Evolutionary conservation across 23 red algal species (phyloP), one percentile per base, ranked within the genome.

Genomic region (Gracilaria gracilis): DNA sequence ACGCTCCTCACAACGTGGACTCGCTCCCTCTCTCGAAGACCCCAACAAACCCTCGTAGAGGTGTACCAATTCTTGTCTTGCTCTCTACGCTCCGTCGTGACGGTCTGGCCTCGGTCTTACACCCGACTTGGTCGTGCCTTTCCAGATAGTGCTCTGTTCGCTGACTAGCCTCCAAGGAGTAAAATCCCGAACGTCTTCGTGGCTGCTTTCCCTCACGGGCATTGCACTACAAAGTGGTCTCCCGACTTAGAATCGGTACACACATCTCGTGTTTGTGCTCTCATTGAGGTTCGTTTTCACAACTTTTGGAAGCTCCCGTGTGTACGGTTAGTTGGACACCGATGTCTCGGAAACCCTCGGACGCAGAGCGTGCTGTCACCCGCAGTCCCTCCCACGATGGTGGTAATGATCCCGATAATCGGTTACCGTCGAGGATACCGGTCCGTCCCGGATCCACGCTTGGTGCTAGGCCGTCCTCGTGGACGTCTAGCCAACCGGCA

Each of bases 181-280:
- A 20, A 55, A 2, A 55, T 62, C 28, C 44, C 67, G 67, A 42
- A 73, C 67, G 67, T 42, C 31, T 42, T 73, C 24, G 20, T 73
- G 35, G 67, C 44, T 1, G n/a, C 23, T 44, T 73, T 4, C 67
- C 21, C 33, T 73, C 15, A 1, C 4, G 21, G 35, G 35, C 34
- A 73, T 73, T 73, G 35, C 67, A 73, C 67, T 73, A 40, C 67
- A 73, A 73, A 44, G 34, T 73, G 67, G 67, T 73, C 67, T 73
- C 36, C 38, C 20, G 31, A 73, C 35, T 24, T 73, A 73, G 34
- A 73, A 24, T 23, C 17, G 59, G 59, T 62, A 31, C 3, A 31
- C 35, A 9, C 13, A 23, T 20, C 4, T 73, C 27, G 27, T 11
- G 34, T 11, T 40, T 24, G 17, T 42, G 5, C 21, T 35, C 19